A percentile compares a stretch with the other conserved stretches of the same genome.
These are phyloP conservation scores for Starmera amethionina DNA, from an alignment of 805 yeast genomes.

Conservation along the genomic window DNA sequence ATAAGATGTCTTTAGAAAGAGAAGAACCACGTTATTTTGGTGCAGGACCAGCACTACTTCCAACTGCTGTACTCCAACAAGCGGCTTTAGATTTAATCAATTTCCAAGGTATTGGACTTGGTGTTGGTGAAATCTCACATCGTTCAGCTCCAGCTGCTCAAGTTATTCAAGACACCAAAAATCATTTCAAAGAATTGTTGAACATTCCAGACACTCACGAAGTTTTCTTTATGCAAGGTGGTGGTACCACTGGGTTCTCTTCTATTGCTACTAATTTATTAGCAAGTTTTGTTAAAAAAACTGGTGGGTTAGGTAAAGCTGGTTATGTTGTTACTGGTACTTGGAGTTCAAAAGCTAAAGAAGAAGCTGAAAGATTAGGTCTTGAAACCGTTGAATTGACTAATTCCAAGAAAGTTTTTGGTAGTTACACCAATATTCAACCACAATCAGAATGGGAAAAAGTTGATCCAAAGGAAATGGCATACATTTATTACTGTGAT, in stretches of 20 bases:
- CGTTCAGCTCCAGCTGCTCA: constrained; percentile 76
- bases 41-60: constrained; percentile 97
- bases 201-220: constrained; percentile 87
- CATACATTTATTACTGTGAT: constrained; percentile 87
- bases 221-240: constrained; percentile 93
- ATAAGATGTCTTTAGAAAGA: constrained; percentile 34
- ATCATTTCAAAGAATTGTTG: constrained; percentile 52
- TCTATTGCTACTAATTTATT: constrained; percentile 74
- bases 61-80: constrained; percentile 73
- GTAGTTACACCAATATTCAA: constrained; percentile 63
- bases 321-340: constrained; percentile 88
- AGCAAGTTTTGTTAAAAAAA: constrained; percentile 62
- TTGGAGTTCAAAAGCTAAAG: constrained; percentile 85
- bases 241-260: constrained; percentile 95
- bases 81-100: constrained; percentile 79
- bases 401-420: constrained; percentile 46
- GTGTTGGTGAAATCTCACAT: constrained; percentile 94
- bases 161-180: constrained; percentile 71
- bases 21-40: constrained; percentile 81
- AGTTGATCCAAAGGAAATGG: constrained; percentile 49
- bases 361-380: constrained; percentile 83
- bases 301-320: constrained; percentile 68
- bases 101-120: constrained; percentile 64
- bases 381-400: constrained; percentile 59
- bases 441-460: constrained; percentile 52